Conservation (phyloP, 129 eudicot genomes). For the Silybum marianum region DNA sequence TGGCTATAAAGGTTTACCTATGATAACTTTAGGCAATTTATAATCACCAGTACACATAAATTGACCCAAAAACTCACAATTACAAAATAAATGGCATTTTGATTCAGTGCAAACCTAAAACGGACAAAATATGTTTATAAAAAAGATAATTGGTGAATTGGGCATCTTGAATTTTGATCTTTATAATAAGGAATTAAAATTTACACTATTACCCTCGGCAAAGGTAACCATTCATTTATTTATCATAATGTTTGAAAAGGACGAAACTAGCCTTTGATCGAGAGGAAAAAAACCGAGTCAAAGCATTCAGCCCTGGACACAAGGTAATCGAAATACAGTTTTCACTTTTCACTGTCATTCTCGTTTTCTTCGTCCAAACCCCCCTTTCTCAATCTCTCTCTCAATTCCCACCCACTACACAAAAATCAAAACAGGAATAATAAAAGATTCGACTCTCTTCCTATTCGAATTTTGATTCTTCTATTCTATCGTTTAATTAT, state of each 20-base stretch:
- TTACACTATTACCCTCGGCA: not conserved
- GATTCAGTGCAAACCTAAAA: too few relatives aligned
- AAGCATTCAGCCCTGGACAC: constrained; percentile 20
- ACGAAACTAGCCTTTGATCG: constrained; percentile 10
- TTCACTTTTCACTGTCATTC: constrained; percentile 27
- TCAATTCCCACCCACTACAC: constrained; percentile 14
- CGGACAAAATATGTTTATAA: too few relatives aligned
- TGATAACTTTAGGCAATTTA: too few relatives aligned
- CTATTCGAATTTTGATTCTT: not conserved
- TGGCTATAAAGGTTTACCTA: too few relatives aligned
- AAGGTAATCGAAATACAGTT: constrained; percentile 22
- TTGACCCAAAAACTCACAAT: too few relatives aligned
- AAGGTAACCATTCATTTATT: not conserved
- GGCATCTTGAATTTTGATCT: too few relatives aligned
- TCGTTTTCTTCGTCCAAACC: not conserved
- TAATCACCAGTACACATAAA: too few relatives aligned
- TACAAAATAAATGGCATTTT: too few relatives aligned
- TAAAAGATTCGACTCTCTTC: not conserved
- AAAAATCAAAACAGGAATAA: constrained; percentile 18
- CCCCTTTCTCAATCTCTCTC: not conserved
- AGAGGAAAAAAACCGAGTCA: constrained; percentile 12
- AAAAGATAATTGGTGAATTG: too few relatives aligned
- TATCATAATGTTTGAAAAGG: not conserved
- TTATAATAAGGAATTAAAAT: too few relatives aligned
- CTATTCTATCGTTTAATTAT: not conserved